Evolutionary conservation across 495 filamentous ascomycete species (phyloP), one percentile per base, ranked within the genome.

Genomic region (Penicillium antarcticum): DNA sequence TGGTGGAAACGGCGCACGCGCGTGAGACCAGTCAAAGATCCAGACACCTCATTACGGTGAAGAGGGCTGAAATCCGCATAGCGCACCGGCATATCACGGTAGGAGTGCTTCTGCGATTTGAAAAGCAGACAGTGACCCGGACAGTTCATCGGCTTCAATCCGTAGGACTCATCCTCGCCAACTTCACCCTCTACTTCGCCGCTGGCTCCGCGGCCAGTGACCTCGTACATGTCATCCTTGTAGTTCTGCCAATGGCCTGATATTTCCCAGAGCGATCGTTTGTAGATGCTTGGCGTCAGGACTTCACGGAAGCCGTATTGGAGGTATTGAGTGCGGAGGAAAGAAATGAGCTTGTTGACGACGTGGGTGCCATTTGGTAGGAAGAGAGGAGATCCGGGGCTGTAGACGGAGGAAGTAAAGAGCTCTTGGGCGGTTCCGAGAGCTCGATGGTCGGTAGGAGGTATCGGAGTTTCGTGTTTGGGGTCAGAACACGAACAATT

Each of bases 111-210:
- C 45, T 87, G 78, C 41, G 83, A 83, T 57, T 78, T 77, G 67
- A 95, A 97, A 29, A 97, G 81, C 41, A 97, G 73, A 69, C 92
- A 97, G 68, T 97, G 92, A 11, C 92, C 92, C 0, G 92, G 92
- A 65, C 92, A 97, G 60, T 97, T 97, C 92, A 97, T 97, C 18
- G 92, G 92, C 65, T 97, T 97, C 43, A 97, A 77, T 2, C 89
- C 91, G 63, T 92, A 97, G 43, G 90, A 86, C 55, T 88, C 87
- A 42, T 87, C 79, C 53, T 89, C 83, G 43, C 78, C 78, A 5
- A 61, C 43, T 44, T 82, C 74, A 6, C 69, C 69, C 0, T 69
- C 62, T 17, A 59, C 66, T 3, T 72, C 65, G 2, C 75, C 82
- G 5, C 66, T 72, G n/a, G 77, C 76, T 12, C 78, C 81, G 11